Conservation (phyloP, 2,329 filamentous ascomycete species). For the Sporothrix dimorphospora region DNA sequence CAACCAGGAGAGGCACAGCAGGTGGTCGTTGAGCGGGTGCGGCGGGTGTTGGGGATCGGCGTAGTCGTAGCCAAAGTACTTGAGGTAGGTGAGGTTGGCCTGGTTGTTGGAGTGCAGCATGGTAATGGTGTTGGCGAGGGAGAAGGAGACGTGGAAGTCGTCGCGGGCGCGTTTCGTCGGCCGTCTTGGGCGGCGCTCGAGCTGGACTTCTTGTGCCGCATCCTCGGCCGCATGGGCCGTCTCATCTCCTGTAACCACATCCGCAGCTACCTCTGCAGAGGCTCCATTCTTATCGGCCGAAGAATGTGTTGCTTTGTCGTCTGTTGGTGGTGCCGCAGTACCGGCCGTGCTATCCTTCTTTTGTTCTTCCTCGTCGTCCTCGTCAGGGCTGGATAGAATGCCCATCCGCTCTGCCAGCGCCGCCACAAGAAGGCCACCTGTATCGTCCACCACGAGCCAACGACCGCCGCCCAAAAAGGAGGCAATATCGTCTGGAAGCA, state of each 20-base stretch:
- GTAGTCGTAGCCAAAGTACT: conserved; percentile 85
- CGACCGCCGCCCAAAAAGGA: conserved; percentile 45
- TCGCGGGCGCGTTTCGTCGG: conserved; percentile 39
- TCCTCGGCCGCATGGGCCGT: neutral
- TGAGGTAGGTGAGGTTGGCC: conserved; percentile 83
- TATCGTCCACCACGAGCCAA: conserved; percentile 87
- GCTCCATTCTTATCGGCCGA: neutral
- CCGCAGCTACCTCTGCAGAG: neutral
- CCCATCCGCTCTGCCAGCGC: conserved; percentile 89
- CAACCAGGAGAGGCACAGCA: conserved; percentile 87
- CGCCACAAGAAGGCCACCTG: conserved; percentile 78
- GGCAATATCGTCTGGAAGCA: conserved; percentile 2
- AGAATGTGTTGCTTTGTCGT: too few species aligned
- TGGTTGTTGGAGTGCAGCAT: conserved; percentile 81
- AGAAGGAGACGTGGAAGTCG: conserved; percentile 67
- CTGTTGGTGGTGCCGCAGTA: neutral
- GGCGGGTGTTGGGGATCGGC: conserved; percentile 64
- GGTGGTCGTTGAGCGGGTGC: conserved; percentile 80
- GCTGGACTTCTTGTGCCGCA: neutral
- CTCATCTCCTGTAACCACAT: neutral
- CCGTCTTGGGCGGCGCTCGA: conserved; percentile 8
- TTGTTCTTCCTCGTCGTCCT: neutral
- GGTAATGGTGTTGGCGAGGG: conserved; percentile 74
- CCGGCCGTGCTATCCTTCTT: neutral
- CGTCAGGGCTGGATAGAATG: conserved; percentile 58